These are phyloP conservation scores for Corchorus capsularis DNA, from an alignment of 345 rosid species.

Conservation along the genomic window DNA sequence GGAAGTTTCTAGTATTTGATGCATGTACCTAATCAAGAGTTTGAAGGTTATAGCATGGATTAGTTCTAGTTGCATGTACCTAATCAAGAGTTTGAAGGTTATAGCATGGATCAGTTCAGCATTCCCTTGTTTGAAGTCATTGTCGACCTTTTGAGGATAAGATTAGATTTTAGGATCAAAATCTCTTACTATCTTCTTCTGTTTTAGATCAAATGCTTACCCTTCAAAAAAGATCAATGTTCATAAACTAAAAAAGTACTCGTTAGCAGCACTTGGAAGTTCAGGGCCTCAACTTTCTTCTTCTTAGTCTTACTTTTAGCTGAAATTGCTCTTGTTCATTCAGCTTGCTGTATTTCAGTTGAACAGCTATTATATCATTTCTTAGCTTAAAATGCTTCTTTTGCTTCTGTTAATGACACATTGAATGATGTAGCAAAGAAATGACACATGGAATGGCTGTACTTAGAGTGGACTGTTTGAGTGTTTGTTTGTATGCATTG, in stretches of 20 bases:
- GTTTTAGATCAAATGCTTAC: not conserved
- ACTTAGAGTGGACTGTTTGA: not conserved
- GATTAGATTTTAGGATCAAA: constrained; percentile 2
- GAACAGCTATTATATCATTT: not conserved
- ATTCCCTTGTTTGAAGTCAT: not conserved
- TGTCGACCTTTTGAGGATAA: not conserved
- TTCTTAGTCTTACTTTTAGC: not conserved
- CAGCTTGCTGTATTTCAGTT: not conserved
- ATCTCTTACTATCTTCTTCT: not conserved
- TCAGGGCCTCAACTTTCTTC: not conserved
- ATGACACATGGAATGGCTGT: not conserved
- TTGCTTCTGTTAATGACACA: not conserved
- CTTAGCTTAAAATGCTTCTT: not conserved
- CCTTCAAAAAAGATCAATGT: not conserved
- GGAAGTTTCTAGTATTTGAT: not conserved
- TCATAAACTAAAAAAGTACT: not conserved
- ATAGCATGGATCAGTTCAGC: not conserved
- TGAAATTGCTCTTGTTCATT: not conserved
- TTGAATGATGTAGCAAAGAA: too few relatives aligned
- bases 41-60: not conserved
- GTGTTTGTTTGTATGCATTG: not conserved
- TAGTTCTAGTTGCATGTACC: not conserved
- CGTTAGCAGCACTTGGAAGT: not conserved
- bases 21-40: not conserved
- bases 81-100: not conserved